Evolutionary conservation across 352 stramenopile genomes (phyloP).

Genomic region (Pythium pectinolyticum): DNA sequence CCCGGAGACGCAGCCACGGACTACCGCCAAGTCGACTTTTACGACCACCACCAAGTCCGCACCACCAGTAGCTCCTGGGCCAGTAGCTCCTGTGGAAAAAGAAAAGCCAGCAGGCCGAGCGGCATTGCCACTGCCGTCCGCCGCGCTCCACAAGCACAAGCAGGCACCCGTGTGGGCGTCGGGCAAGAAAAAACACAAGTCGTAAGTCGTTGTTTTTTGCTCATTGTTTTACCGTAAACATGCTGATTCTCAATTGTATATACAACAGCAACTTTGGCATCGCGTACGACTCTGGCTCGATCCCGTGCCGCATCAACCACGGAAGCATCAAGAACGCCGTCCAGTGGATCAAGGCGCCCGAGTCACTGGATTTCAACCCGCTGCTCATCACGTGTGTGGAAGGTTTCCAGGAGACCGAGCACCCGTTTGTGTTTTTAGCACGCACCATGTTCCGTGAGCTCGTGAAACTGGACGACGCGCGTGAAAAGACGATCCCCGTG

Average conservation of each 20-base stretch:
- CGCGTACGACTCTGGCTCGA: conserved; percentile 63
- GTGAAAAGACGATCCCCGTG: conserved; percentile 56
- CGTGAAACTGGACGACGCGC: conserved; percentile 56
- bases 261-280: conserved; percentile 74
- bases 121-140: conserved; percentile 48
- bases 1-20: conserved; percentile 17
- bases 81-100: conserved; percentile 11
- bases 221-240: background rate
- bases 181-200: conserved; percentile 77
- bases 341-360: conserved; percentile 69
- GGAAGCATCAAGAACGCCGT: conserved; percentile 69
- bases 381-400: conserved; percentile 72
- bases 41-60: background rate
- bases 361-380: conserved; percentile 61
- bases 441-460: conserved; percentile 74
- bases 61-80: background rate
- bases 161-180: conserved; percentile 66
- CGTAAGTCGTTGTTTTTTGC: conserved; percentile 43
- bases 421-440: conserved; percentile 80
- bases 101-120: conserved; percentile 23
- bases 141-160: conserved; percentile 69
- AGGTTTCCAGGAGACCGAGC: conserved; percentile 71
- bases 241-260: background rate
- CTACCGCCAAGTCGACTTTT: conserved; percentile 23
- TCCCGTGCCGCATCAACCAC: conserved; percentile 81